Conservation (phyloP, 169 alveolate species). For the Plasmodium sp. region DNA sequence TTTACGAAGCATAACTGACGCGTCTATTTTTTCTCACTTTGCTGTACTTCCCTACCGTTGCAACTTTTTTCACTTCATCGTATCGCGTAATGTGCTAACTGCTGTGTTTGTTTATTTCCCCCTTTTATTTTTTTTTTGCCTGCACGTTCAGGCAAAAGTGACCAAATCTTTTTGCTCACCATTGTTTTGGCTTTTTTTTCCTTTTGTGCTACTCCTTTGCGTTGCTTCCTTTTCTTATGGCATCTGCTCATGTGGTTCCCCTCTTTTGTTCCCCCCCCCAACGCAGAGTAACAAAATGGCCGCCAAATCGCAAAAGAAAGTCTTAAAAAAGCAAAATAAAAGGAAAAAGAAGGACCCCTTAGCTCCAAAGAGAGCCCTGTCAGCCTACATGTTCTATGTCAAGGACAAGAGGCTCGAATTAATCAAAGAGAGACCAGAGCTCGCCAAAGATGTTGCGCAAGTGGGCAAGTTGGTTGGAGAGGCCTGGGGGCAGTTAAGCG, state of each 20-base stretch:
- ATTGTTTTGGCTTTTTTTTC: background rate
- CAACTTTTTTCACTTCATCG: background rate
- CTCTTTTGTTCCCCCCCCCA: background rate
- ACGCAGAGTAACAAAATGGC: conserved; percentile 77
- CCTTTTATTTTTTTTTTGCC: background rate
- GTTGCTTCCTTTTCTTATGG: background rate
- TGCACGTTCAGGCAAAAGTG: background rate
- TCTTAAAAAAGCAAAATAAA: conserved; percentile 75
- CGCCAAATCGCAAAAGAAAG: conserved; percentile 70
- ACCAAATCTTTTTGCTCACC: background rate
- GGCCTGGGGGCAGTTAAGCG: conserved; percentile 91
- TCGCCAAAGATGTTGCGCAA: conserved; percentile 91
- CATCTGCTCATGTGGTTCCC: background rate
- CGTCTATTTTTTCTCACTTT: background rate
- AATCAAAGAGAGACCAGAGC: conserved; percentile 86
- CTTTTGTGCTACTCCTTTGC: background rate
- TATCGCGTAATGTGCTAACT: background rate
- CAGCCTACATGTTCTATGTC: conserved; percentile 92
- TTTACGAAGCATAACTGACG: background rate
- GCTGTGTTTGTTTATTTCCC: background rate
- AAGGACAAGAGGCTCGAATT: conserved; percentile 89
- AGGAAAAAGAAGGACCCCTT: conserved; percentile 89
- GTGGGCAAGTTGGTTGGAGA: conserved; percentile 93
- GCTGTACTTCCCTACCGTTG: background rate
- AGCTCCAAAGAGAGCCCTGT: conserved; percentile 92